Conservation (phyloP, 345 rosid genomes). For the Kernera saxatilis region DNA sequence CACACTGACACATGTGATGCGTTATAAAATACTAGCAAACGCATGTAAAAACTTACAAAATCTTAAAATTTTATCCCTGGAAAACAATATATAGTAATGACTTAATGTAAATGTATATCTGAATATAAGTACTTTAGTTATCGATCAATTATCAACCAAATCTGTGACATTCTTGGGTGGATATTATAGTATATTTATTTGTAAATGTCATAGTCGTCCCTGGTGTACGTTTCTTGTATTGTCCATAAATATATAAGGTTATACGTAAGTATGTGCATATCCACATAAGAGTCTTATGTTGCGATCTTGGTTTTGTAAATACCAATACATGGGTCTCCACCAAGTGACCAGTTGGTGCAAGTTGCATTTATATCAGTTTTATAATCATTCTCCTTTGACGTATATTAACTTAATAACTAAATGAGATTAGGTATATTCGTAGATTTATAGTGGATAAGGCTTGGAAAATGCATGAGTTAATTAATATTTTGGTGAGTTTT, state of each 20-base stretch:
- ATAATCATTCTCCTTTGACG: slow-evolving; percentile 1
- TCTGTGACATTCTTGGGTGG: background rate
- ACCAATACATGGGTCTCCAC: slow-evolving; percentile 12
- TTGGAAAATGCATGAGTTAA: background rate
- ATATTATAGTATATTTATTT: background rate
- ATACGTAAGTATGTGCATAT: slow-evolving; percentile 6
- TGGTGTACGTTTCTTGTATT: slow-evolving; percentile 3
- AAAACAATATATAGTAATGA: background rate
- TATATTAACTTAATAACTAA: background rate
- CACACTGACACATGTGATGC: too few species aligned
- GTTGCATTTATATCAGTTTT: slow-evolving; percentile 6
- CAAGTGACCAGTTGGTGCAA: slow-evolving; percentile 11
- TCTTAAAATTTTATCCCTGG: background rate
- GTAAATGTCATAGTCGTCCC: background rate
- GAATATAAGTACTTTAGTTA: background rate
- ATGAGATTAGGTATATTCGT: slow-evolving; percentile 1
- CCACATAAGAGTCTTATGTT: background rate
- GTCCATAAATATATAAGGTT: background rate
- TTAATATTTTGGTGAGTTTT: too few species aligned
- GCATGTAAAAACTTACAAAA: background rate
- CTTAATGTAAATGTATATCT: background rate
- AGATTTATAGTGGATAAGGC: background rate
- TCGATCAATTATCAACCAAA: background rate
- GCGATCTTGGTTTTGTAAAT: background rate
- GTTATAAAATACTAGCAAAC: background rate